Conservation (phyloP, 192 early-diverging fungal genomes). For the Podila epigama region DNA sequence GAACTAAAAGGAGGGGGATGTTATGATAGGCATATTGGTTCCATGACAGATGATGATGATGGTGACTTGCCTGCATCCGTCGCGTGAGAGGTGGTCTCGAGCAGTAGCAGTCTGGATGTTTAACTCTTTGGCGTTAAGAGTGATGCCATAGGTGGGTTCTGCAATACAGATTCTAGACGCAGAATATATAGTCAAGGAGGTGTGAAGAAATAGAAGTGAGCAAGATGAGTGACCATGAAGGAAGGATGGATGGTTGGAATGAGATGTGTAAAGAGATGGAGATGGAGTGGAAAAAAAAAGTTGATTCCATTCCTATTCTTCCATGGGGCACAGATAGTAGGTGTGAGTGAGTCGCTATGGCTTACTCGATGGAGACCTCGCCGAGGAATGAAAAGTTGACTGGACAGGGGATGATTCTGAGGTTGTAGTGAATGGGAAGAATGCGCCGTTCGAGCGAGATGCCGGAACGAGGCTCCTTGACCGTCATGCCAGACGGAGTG, state of each 20-base stretch:
- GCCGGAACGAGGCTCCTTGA: background rate
- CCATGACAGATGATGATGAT: no score
- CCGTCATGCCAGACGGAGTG: background rate
- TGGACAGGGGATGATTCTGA: constrained; percentile 68
- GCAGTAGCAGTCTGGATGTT: constrained; percentile 55
- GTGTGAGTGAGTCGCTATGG: no score
- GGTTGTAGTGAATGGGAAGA: constrained; percentile 68
- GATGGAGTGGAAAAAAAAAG: no score
- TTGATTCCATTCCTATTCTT: no score
- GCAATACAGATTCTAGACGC: constrained; percentile 53
- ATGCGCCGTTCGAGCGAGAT: constrained; percentile 25
- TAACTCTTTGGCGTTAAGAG: constrained; percentile 66
- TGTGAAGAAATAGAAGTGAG: background rate
- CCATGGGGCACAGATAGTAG: no score
- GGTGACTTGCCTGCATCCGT: constrained; percentile 26
- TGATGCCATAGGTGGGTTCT: constrained; percentile 58
- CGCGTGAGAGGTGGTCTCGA: constrained; percentile 11
- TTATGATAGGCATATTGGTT: background rate
- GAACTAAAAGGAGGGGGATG: background rate
- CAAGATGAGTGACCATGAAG: background rate
- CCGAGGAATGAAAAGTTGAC: constrained; percentile 71
- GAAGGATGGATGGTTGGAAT: background rate
- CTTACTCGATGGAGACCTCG: constrained; percentile 62
- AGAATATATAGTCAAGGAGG: background rate
- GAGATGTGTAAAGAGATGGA: background rate